A percentile compares a stretch with the other conserved stretches of the same genome.
These are phyloP conservation scores for Dactylellina drechsleri DNA, from an alignment of 2,329 filamentous ascomycete species.

Conservation along the genomic window DNA sequence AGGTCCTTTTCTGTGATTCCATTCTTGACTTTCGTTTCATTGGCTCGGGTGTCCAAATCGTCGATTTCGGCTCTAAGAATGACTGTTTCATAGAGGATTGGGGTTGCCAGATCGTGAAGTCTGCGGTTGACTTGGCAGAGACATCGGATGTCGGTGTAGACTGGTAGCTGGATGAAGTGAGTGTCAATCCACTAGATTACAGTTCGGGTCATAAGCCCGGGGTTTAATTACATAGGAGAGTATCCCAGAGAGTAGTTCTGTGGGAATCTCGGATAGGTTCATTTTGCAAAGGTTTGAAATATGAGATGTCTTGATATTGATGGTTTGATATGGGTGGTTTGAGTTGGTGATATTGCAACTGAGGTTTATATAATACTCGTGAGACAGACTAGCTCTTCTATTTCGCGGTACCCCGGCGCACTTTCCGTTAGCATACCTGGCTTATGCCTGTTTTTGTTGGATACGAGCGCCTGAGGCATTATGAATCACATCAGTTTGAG, in stretches of 20 bases:
- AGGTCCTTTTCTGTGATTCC: slow-evolving; percentile 9
- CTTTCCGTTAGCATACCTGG: too few species aligned
- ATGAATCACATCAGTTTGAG: too few species aligned
- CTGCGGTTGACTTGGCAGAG: slow-evolving; percentile 1
- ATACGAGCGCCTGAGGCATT: too few species aligned
- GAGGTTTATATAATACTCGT: too few species aligned
- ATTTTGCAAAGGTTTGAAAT: background rate
- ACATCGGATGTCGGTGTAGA: background rate
- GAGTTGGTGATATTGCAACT: too few species aligned
- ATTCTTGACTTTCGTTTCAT: background rate
- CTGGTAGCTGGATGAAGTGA: background rate
- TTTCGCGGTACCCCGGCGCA: too few species aligned
- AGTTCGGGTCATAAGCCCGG: background rate
- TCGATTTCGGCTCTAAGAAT: slow-evolving; percentile 6
- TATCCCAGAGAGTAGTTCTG: background rate
- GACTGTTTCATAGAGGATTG: slow-evolving; percentile 4
- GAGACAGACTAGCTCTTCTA: too few species aligned
- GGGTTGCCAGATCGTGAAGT: background rate
- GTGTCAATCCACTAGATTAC: background rate
- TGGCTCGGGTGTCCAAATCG: background rate
- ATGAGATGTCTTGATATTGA: too few species aligned
- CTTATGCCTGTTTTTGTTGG: too few species aligned
- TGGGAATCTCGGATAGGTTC: background rate
- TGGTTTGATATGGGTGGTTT: too few species aligned
- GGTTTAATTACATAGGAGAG: background rate